Base-by-base conservation (phyloP, 257 asterid genomes). In the Eustoma russellianum region DNA sequence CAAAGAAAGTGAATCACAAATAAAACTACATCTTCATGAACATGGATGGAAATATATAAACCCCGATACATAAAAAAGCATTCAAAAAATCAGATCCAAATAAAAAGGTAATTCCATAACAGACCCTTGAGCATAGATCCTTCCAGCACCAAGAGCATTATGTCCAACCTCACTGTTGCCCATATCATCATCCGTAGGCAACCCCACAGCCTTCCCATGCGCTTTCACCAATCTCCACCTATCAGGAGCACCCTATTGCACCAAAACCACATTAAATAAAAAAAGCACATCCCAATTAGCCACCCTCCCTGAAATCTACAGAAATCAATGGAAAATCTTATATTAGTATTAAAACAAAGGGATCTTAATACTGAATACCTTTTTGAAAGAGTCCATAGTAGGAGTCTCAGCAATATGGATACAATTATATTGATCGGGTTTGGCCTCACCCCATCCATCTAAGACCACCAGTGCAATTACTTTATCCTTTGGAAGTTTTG, bases 381-480 rank as follows among this genome's bases (percentile, higher is more conserved):
- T 67, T 47, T 91, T 91, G 13, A 91, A 91, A 14, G 97, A 87
- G 76, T 91, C 98, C 98, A 91, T 91, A 63, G 88, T 77, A 45
- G 98, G 98, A 17, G 98, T 91, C 53, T 91, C 83, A 10, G 98
- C 98, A 28, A 83, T 83, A 61, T 83, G 90, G 72, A 91, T 91
- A 70, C 97, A 89, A 56, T 91, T 91, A 69, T 80, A 91, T 59
- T 91, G 68, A 73, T 91, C 64, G 50, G 95, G 78, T 1, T 66
- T 54, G 28, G 97, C 98, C 66, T 91, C 98, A 48, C 98, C 98
- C 98, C 98, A 91, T 17, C 98, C 98, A 71, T 91, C 98, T 69
- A 91, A 75, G 53, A 91, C 95, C 34, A 91, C 72, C 83, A 87
- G 56, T 3, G 97, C 95, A 43, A 91, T 66, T 33, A 76, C 72